Evolutionary conservation across 2,329 filamentous ascomycete genomes (phyloP), one percentile per base, ranked within the genome.

Genomic region (Fusarium sulawesiense): DNA sequence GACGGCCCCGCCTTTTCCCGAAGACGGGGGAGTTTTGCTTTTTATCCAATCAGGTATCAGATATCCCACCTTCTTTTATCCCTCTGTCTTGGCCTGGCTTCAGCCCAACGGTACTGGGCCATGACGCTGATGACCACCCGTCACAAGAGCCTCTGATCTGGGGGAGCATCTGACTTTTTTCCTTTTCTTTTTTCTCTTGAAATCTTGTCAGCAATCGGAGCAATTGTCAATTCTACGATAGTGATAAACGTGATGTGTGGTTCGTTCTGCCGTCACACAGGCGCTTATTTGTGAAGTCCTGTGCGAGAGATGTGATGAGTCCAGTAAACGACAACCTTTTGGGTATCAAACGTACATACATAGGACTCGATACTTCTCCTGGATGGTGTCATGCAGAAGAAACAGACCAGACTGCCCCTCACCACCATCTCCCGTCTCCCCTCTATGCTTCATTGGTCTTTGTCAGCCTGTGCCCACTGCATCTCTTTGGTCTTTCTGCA

Each of bases 311-410:
- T 70, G 59, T 67, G 68, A 70, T 71, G 60, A 53, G 49, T 42
- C 49, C 23, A 53, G 49, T 53, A 25, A 12, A 53, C 41, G 46
- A 37, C 46, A 34, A 37, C 46, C 60, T 48, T 55, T 56, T 46
- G 58, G 65, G 53, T 56, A 54, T 42, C 29, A 63, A 42, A 56
- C 55, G 46, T 41, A 41, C 49, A 53, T 37, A 42, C 29, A 48
- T 66, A 71, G 68, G 68, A 69, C 68, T 70, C 55, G 51, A 51
- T 32, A 40, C 40, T 59, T 46, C 27, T 59, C 62, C 63, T 64
- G 62, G 71, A 73, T 76, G 74, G 74, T 76, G 74, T 74, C 70
- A 76, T 76, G 74, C 74, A 76, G 70, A 56, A 55, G 58, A 62
- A 53, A 53, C 18, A 53, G 30, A 50, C 48, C 50, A 58, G 27